These are phyloP conservation scores for Starmerella lactis-condensi DNA, from an alignment of 805 yeast genomes.

Conservation along the genomic window DNA sequence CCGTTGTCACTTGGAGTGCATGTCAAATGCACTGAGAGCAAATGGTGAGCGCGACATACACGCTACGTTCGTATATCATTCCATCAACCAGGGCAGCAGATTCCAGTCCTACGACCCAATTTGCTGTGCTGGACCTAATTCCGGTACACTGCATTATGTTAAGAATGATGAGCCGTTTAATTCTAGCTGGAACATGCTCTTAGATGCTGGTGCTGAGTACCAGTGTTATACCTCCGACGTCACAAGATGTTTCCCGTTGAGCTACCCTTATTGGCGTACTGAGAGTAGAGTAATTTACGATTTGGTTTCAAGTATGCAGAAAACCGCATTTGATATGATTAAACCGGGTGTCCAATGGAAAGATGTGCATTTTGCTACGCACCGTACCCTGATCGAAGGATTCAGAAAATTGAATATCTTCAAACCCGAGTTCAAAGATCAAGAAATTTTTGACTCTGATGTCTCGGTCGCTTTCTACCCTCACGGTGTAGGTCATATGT, in stretches of 20 bases:
- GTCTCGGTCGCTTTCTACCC: constrained; percentile 73
- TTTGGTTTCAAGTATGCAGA: constrained; percentile 69
- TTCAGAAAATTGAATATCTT: constrained; percentile 64
- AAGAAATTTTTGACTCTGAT: constrained; percentile 52
- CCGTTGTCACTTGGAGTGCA: constrained; percentile 73
- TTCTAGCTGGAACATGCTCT: constrained; percentile 47
- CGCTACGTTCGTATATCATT: constrained; percentile 88
- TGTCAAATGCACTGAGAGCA: constrained; percentile 83
- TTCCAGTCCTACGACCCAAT: constrained; percentile 82
- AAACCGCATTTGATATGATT: constrained; percentile 45
- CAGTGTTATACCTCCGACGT: constrained; percentile 81
- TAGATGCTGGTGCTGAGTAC: constrained; percentile 98
- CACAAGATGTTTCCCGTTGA: constrained; percentile 84
- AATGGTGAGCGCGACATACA: constrained; percentile 76
- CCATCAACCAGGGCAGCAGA: constrained; percentile 85
- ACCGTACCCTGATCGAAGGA: constrained; percentile 51
- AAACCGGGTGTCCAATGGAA: constrained; percentile 81
- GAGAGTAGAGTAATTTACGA: constrained; percentile 74
- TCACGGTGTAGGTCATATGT: constrained; percentile 84
- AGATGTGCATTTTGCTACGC: constrained; percentile 62
- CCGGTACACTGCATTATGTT: constrained; percentile 80
- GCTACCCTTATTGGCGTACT: constrained; percentile 72
- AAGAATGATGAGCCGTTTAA: constrained; percentile 52
- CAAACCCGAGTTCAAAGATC: constrained; percentile 30
- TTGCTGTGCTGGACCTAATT: constrained; percentile 81